Percentiles rank a stretch among this genome's conserved stretches.
phyloP scores from a whole-genome alignment of 1,284 basidiomycete genomes.

The Heterobasidion annosum region DNA sequence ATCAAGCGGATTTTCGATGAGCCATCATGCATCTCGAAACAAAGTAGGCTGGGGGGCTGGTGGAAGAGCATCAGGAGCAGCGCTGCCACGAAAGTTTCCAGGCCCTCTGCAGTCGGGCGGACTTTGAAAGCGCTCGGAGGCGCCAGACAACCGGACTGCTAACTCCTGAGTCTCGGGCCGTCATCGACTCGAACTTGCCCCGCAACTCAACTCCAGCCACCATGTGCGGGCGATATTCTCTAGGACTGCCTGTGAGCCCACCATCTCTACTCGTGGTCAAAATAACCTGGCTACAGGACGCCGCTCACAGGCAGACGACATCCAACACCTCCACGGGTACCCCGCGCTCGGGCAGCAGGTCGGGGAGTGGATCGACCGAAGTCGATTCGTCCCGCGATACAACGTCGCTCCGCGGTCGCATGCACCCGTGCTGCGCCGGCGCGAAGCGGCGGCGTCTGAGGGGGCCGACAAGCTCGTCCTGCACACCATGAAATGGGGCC shows the following conservation, averaged over 20 bases:
- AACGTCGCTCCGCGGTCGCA: conserved; percentile 67
- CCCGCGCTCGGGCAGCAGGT: conserved; percentile 27
- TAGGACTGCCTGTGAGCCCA: conserved; percentile 36
- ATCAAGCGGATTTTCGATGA: too few species aligned
- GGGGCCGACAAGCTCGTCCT: conserved; percentile 22
- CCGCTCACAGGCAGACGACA: conserved; percentile 25
- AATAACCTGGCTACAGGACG: background rate
- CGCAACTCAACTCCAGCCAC: too few species aligned
- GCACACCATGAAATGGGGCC: conserved; percentile 86
- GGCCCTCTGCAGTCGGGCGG: background rate
- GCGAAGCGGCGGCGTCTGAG: background rate
- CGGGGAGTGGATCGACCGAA: conserved; percentile 55
- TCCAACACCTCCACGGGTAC: conserved; percentile 33
- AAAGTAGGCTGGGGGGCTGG: too few species aligned
- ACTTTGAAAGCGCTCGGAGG: background rate
- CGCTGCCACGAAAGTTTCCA: too few species aligned
- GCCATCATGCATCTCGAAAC: too few species aligned
- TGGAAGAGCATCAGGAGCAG: too few species aligned
- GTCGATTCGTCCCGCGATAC: conserved; percentile 49
- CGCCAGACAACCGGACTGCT: background rate
- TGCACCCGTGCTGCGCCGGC: conserved; percentile 51
- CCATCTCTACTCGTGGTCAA: background rate
- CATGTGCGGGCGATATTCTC: conserved; percentile 62
- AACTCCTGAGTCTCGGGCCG: too few species aligned
- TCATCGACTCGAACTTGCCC: too few species aligned